Percentiles rank a stretch among this genome's conserved stretches.
Evolutionary conservation across 768 basidiomycete species (phyloP).

Genomic region (Crucibulum laeve): DNA sequence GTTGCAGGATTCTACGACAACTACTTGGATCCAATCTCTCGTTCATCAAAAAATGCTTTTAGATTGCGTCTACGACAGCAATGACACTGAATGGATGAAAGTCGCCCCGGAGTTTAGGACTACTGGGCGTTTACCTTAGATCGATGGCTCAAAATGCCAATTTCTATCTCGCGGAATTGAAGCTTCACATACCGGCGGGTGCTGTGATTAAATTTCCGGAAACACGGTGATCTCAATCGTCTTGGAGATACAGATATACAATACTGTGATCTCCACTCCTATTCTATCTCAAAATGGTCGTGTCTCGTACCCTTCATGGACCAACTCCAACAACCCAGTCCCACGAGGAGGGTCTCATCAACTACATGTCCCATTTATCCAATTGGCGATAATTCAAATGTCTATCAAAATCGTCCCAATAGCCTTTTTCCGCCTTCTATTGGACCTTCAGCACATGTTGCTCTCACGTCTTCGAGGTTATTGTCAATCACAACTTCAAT

Average conservation of each 20-base stretch:
- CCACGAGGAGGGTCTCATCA: background rate
- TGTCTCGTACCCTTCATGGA: no score
- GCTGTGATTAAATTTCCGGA: no score
- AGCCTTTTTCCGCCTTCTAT: background rate
- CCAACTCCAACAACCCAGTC: background rate
- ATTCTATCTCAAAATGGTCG: no score
- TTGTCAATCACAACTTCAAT: slow-evolving; percentile 1
- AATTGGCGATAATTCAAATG: slow-evolving; percentile 1
- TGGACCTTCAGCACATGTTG: background rate
- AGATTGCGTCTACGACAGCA: slow-evolving; percentile 65
- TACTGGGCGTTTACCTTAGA: background rate
- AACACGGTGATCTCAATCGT: no score
- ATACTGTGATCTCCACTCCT: no score
- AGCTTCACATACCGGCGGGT: no score
- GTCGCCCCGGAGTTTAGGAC: background rate
- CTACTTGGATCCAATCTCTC: slow-evolving; percentile 67
- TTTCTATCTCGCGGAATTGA: no score
- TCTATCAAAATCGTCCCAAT: background rate
- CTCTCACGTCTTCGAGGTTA: background rate
- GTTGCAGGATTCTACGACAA: slow-evolving; percentile 78
- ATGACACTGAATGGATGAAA: slow-evolving; percentile 4
- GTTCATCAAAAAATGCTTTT: slow-evolving; percentile 78
- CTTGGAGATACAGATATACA: no score
- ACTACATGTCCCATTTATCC: slow-evolving; percentile 2
- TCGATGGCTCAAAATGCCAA: background rate